A percentile compares a stretch with the other conserved stretches of the same genome.
Conservation (phyloP, 768 basidiomycete genomes). For the Sarcodon aspratus region DNA sequence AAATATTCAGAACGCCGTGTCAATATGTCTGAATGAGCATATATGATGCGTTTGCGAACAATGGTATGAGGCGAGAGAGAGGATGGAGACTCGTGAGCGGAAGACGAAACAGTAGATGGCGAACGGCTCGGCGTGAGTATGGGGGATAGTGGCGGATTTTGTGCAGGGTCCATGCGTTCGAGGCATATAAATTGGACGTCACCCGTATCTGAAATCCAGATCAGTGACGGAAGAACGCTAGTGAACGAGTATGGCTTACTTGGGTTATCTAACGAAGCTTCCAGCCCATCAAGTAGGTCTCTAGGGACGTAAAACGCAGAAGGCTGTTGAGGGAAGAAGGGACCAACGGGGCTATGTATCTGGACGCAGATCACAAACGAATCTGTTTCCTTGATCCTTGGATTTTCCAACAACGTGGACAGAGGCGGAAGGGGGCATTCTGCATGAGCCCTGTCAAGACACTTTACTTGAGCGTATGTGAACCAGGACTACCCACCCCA, state of each 20-base stretch:
- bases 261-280: slow-evolving; percentile 60
- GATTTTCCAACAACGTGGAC: slow-evolving; percentile 47
- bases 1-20: slow-evolving; percentile 71
- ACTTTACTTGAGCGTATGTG: not conserved
- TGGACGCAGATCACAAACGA: slow-evolving; percentile 68
- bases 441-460: slow-evolving; percentile 10
- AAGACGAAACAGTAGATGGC: slow-evolving; percentile 18
- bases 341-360: slow-evolving; percentile 45
- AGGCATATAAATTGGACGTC: slow-evolving; percentile 71
- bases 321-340: slow-evolving; percentile 56
- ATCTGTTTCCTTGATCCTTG: slow-evolving; percentile 46
- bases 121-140: slow-evolving; percentile 3
- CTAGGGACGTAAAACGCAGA: slow-evolving; percentile 53
- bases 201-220: slow-evolving; percentile 41
- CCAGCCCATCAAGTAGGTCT: slow-evolving; percentile 57
- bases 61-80: slow-evolving; percentile 32
- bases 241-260: slow-evolving; percentile 27
- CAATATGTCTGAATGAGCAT: slow-evolving; percentile 72
- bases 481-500: slow-evolving; percentile 40
- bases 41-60: slow-evolving; percentile 64
- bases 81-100: slow-evolving; percentile 27
- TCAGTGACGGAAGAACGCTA: not conserved
- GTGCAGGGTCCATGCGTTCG: slow-evolving; percentile 30
- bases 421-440: slow-evolving; percentile 57
- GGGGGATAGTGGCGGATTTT: slow-evolving; percentile 16